phyloP scores from a whole-genome alignment of 73 alveolate species.

The Strombidium stylifer region DNA sequence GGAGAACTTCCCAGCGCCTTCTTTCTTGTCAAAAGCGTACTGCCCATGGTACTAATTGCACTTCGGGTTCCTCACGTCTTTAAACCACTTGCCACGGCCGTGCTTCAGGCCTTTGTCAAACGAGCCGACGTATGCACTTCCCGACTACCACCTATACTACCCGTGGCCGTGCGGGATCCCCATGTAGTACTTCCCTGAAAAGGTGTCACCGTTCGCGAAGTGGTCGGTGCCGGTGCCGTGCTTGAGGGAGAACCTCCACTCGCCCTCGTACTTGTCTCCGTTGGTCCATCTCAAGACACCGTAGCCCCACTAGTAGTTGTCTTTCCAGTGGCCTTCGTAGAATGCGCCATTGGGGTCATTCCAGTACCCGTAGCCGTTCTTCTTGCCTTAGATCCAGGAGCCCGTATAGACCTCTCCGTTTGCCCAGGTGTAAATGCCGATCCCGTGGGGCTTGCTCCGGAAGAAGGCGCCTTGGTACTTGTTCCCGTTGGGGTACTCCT shows the following conservation, averaged over 20 bases:
- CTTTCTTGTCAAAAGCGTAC: constrained; percentile 30
- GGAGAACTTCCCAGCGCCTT: constrained; percentile 23
- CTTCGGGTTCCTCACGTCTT: constrained; percentile 12
- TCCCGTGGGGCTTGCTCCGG: constrained; percentile 31
- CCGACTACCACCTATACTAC: constrained; percentile 22
- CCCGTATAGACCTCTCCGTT: constrained; percentile 46
- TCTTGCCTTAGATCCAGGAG: constrained; percentile 26
- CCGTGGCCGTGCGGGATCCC: constrained; percentile 60
- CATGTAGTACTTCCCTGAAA: constrained; percentile 54
- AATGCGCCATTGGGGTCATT: not conserved
- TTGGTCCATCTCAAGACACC: constrained; percentile 86
- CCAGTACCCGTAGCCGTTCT: constrained; percentile 41
- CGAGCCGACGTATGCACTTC: constrained; percentile 20
- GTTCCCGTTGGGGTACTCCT: constrained; percentile 31
- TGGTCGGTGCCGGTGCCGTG: constrained; percentile 58
- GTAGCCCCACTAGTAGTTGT: constrained; percentile 80
- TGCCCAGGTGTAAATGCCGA: constrained; percentile 17
- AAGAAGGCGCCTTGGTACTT: constrained; percentile 10
- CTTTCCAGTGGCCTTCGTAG: constrained; percentile 29
- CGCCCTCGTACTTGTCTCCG: constrained; percentile 94
- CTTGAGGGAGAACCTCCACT: constrained; percentile 49
- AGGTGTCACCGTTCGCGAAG: constrained; percentile 55
- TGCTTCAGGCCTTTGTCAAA: constrained; percentile 29
- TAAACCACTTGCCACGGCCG: constrained; percentile 48
- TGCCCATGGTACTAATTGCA: constrained; percentile 44